phyloP scores from a whole-genome alignment of 176 grass and related monocot species.

The Triticum timopheevii region DNA sequence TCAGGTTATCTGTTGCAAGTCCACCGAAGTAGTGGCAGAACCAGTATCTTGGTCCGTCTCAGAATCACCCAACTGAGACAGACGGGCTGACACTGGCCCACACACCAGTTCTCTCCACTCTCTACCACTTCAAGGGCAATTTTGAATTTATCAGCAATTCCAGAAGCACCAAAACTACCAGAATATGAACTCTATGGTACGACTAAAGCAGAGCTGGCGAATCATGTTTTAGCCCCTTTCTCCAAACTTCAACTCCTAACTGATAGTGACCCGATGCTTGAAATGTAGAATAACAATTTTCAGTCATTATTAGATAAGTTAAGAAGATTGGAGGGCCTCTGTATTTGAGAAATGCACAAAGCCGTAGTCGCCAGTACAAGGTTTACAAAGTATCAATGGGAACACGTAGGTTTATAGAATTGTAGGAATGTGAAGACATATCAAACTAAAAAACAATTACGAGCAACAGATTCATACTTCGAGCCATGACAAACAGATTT shows the following conservation, averaged over 20 bases:
- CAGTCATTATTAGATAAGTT: not conserved
- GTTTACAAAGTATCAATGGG: no score
- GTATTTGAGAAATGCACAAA: not conserved
- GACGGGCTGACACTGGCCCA: conserved; percentile 71
- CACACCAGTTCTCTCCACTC: conserved; percentile 91
- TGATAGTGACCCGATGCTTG: conserved; percentile 69
- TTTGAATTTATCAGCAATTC: not conserved
- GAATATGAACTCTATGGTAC: not conserved
- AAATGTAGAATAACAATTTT: not conserved
- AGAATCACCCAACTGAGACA: conserved; percentile 33
- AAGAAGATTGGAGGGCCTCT: not conserved
- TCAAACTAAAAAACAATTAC: no score
- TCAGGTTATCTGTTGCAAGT: no score
- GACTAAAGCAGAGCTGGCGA: conserved; percentile 40
- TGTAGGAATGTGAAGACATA: no score
- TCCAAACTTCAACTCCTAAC: conserved; percentile 64
- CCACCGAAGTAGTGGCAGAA: conserved; percentile 75
- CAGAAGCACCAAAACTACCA: not conserved
- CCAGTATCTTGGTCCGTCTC: conserved; percentile 57
- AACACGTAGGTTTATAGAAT: no score
- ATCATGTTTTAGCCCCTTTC: conserved; percentile 59
- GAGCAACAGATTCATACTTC: no score
- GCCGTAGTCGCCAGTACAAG: no score
- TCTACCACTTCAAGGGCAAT: conserved; percentile 52
- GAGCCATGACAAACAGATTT: no score